Conservation (phyloP, 2,329 filamentous ascomycete species). For the Epichloe elymi region DNA sequence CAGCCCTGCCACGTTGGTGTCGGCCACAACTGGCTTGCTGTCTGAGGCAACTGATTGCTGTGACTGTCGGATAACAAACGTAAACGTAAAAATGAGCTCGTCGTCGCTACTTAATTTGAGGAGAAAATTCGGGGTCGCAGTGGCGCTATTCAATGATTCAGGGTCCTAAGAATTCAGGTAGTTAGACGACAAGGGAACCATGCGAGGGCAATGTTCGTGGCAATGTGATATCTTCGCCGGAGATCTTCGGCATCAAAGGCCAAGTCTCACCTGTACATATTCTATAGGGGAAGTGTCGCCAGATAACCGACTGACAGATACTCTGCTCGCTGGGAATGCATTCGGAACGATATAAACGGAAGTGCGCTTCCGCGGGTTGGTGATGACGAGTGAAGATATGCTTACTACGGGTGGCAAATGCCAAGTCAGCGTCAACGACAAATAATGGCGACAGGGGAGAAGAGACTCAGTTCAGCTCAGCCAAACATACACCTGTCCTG, state of each 20-base stretch:
- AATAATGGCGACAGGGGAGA: constrained; percentile 7
- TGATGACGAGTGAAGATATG: constrained; percentile 71
- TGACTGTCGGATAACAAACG: constrained; percentile 60
- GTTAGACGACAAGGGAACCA: constrained; percentile 2
- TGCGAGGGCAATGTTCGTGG: background rate
- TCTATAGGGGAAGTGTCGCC: constrained; percentile 74
- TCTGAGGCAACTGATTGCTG: constrained; percentile 33
- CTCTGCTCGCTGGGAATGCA: constrained; percentile 70
- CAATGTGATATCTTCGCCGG: background rate
- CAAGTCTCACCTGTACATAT: constrained; percentile 66
- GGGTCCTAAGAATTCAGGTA: constrained; percentile 49
- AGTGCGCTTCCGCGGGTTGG: constrained; percentile 64
- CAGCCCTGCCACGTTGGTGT: constrained; percentile 74
- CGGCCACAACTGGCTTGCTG: constrained; percentile 33
- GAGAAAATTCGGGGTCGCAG: constrained; percentile 56
- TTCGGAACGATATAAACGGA: constrained; percentile 73
- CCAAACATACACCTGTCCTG: constrained; percentile 68
- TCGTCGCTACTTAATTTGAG: constrained; percentile 83
- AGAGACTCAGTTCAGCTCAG: constrained; percentile 2
- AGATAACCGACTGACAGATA: constrained; percentile 56
- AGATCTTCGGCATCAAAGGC: constrained; percentile 8
- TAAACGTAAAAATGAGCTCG: constrained; percentile 86
- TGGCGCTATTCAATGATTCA: constrained; percentile 38
- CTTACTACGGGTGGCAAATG: constrained; percentile 47
- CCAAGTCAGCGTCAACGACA: constrained; percentile 2